Evolutionary conservation across 495 filamentous ascomycete genomes (phyloP), one percentile per base, ranked within the genome.

Genomic region (Neurospora intermedia): DNA sequence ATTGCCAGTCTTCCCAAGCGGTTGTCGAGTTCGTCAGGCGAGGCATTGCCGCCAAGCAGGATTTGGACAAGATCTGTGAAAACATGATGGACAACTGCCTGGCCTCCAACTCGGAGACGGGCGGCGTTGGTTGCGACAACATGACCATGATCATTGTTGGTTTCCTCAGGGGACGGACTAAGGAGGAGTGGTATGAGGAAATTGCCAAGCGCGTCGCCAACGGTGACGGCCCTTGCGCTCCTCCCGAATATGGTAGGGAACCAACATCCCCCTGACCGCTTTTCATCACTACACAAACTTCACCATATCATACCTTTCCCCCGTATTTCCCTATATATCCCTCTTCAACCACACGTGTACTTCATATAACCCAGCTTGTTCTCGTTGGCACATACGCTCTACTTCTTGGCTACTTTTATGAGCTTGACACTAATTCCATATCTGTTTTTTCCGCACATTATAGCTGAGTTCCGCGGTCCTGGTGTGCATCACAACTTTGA

Each of bases 21-120:
- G 96, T 98, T 20, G 88, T 98, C 72, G 96, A 99, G 79, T 99
- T 98, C 79, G 96, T 98, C 75, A 89, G 96, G 78, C 89, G 96
- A 75, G 96, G 96, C 45, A 97, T 99, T 80, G 93, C 93, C 27
- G 94, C 94, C 23, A 96, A 97, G 85, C 96, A 99, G 83, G 91
- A 94, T 41, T 88, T 99, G 23, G 88, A 92, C 69, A 90, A 91
- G 78, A 98, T 99, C 78, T 97, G 94, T 83, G 96, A 99, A 85
- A 99, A 99, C 85, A 96, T 99, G 94, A 99, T 99, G 96, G 94
- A 98, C 85, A 99, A 98, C 83, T 99, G 96, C 81, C 88, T 98
- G 71, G 93, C 96, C 40, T 94, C 94, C 70, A 98, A 96, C 86
- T 96, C 94, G 77, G 96, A 99, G 82, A 98, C 96, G 54, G 96